Evolutionary conservation across 345 rosid species (phyloP).

Genomic region (Schrenkiella parvula): DNA sequence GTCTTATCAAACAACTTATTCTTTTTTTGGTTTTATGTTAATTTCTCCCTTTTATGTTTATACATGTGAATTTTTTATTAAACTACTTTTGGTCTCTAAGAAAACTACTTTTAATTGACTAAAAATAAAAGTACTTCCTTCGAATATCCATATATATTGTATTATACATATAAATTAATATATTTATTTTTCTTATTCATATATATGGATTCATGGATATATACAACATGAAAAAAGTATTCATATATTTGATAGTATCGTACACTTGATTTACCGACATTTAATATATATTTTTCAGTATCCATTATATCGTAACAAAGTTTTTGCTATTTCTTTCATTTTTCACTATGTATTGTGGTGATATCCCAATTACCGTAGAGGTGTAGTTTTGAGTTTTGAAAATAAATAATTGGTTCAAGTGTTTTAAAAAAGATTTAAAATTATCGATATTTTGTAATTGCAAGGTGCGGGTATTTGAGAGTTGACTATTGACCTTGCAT

Average conservation of each 20-base stretch:
- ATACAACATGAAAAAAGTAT: not conserved
- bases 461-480: not conserved
- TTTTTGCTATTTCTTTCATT: not conserved
- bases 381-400: not conserved
- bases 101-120: not conserved
- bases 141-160: not conserved
- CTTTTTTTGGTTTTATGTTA: too few species aligned
- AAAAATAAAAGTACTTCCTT: not conserved
- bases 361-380: not conserved
- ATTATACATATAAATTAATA: not conserved
- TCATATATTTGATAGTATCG: not conserved
- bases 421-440: too few species aligned
- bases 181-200: not conserved
- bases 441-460: not conserved
- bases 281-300: not conserved
- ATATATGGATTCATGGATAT: not conserved
- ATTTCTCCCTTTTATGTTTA: too few species aligned
- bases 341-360: not conserved
- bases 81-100: not conserved
- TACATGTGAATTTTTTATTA: not conserved
- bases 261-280: not conserved
- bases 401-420: not conserved
- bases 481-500: slow-evolving; percentile 10
- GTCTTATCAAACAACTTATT: not conserved
- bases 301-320: not conserved